Evolutionary conservation across 768 basidiomycete genomes (phyloP).

Genomic region (Tricholoma bakamatsutake): DNA sequence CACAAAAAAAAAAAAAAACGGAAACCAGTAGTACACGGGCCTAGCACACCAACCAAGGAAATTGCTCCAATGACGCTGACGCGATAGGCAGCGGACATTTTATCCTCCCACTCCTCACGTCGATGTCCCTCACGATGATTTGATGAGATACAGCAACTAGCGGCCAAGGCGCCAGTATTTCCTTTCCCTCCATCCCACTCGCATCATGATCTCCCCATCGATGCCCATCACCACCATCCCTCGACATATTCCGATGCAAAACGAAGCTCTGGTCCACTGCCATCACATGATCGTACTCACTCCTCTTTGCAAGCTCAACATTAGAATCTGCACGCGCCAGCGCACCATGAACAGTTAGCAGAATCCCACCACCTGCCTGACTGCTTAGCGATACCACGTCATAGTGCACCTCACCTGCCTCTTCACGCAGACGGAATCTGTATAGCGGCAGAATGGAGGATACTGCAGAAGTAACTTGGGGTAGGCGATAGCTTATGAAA

Average conservation of each 20-base stretch:
- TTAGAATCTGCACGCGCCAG: conserved; percentile 13
- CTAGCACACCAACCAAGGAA: neutral
- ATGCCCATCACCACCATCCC: neutral
- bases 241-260: conserved; percentile 10
- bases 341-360: conserved; percentile 22
- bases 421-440: conserved; percentile 18
- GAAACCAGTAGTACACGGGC: neutral
- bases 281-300: conserved; percentile 2
- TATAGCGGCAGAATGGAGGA: conserved; percentile 10
- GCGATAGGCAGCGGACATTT: neutral
- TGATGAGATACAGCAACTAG: conserved; percentile 26
- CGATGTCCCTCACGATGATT: neutral
- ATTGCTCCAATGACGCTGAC: neutral
- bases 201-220: neutral
- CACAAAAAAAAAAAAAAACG: neutral
- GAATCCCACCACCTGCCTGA: conserved; percentile 13
- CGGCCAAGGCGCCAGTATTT: conserved; percentile 16
- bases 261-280: conserved; percentile 27
- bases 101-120: neutral
- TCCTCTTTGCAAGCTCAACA: conserved; percentile 9
- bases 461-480: neutral
- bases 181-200: neutral
- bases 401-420: conserved; percentile 12
- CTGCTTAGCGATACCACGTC: conserved; percentile 16
- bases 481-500: neutral